phyloP scores from a whole-genome alignment of 2,329 filamentous ascomycete species.

The Exserohilum turcica region DNA sequence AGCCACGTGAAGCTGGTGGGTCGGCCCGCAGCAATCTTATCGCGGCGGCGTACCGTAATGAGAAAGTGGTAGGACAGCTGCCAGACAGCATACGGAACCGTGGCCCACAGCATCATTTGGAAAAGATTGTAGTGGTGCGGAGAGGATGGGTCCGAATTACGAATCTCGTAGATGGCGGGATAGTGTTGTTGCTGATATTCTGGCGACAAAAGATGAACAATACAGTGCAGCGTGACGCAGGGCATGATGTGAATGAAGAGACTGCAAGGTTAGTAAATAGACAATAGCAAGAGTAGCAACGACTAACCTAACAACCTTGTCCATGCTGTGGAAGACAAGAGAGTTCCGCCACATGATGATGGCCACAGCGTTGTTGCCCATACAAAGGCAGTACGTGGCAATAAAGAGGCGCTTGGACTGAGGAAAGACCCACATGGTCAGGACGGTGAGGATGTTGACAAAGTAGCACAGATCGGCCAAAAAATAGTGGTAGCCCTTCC shows the following conservation, averaged over 20 bases:
- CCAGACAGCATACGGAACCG: conserved; percentile 90
- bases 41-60: conserved; percentile 91
- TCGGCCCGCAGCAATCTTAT: conserved; percentile 93
- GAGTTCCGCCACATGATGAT: conserved; percentile 99
- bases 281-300: conserved; percentile 1
- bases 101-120: conserved; percentile 94
- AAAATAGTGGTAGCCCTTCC: conserved; percentile 88
- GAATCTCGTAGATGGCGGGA: conserved; percentile 84
- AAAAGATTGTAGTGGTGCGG: conserved; percentile 77
- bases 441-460: conserved; percentile 82
- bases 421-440: conserved; percentile 90
- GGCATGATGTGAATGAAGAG: conserved; percentile 99
- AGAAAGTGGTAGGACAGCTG: conserved; percentile 91
- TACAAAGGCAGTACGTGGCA: conserved; percentile 87
- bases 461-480: conserved; percentile 98
- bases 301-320: conserved; percentile 84
- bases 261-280: conserved; percentile 48
- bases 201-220: conserved; percentile 78
- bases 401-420: conserved; percentile 90
- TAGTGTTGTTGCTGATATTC: conserved; percentile 72
- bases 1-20: conserved; percentile 99
- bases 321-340: conserved; percentile 95
- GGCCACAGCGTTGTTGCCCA: conserved; percentile 94
- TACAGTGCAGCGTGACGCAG: conserved; percentile 87
- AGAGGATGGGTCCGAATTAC: conserved; percentile 68